Percentiles rank a stretch among this genome's conserved stretches.
These are phyloP conservation scores for Spergularia bocconei DNA, from an alignment of 148 eudicot species.

Conservation along the genomic window DNA sequence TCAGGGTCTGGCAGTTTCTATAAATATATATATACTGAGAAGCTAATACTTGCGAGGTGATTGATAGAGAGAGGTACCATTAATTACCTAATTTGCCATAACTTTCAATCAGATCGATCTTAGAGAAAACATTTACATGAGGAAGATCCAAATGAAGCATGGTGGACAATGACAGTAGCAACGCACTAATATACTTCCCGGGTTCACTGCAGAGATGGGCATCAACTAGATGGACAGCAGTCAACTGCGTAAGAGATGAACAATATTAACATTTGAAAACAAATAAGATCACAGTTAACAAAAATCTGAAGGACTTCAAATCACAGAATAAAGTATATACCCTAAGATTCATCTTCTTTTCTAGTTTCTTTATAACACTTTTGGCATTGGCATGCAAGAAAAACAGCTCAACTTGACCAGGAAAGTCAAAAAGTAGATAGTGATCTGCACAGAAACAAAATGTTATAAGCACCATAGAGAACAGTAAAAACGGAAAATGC, in stretches of 20 bases:
- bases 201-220: slow-evolving; percentile 97
- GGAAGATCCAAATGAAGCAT: slow-evolving; percentile 98
- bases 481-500: not conserved
- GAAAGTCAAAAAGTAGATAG: slow-evolving; percentile 94
- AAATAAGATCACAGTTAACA: not conserved
- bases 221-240: slow-evolving; percentile 89
- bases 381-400: slow-evolving; percentile 88
- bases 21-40: not conserved
- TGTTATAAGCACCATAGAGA: not conserved
- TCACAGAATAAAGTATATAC: slow-evolving; percentile 36
- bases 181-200: slow-evolving; percentile 86
- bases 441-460: slow-evolving; percentile 63
- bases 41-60: not conserved
- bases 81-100: slow-evolving; percentile 82
- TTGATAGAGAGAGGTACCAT: not conserved
- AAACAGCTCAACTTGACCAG: slow-evolving; percentile 97
- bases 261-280: slow-evolving; percentile 13
- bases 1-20: not conserved
- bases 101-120: slow-evolving; percentile 89
- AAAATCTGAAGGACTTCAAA: not conserved
- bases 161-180: slow-evolving; percentile 86
- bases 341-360: slow-evolving; percentile 80
- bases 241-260: slow-evolving; percentile 53
- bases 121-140: slow-evolving; percentile 88
- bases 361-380: slow-evolving; percentile 63